phyloP scores from a whole-genome alignment of 2,329 filamentous ascomycete species.

The Phaeosphaeria sp. region DNA sequence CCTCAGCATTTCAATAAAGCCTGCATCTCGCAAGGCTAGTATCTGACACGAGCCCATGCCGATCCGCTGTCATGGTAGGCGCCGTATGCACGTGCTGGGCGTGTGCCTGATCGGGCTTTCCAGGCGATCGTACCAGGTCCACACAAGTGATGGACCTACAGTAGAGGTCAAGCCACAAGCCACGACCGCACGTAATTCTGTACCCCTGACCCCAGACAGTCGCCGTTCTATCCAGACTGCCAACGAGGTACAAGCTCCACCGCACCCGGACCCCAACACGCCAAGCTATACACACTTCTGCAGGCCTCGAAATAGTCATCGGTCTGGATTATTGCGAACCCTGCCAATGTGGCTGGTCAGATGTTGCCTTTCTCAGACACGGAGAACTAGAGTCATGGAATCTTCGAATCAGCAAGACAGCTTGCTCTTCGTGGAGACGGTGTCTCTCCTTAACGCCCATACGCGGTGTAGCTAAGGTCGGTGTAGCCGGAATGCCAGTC shows the following conservation, averaged over 20 bases:
- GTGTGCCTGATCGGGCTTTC: not conserved
- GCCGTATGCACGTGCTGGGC: not conserved
- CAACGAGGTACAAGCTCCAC: not conserved
- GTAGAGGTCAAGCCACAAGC: not conserved
- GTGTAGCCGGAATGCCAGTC: not conserved
- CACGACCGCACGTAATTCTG: not conserved
- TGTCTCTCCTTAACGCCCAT: not conserved
- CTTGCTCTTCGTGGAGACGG: not conserved
- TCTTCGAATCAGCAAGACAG: not conserved
- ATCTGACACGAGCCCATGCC: not conserved
- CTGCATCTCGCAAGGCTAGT: not conserved
- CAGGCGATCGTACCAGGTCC: not conserved
- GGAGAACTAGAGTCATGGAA: not conserved
- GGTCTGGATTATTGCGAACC: not conserved
- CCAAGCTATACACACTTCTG: not conserved
- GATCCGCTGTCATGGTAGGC: not conserved
- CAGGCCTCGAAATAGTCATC: constrained; percentile 2
- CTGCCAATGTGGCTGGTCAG: not conserved
- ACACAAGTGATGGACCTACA: not conserved
- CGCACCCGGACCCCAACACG: not conserved
- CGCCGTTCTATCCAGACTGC: not conserved
- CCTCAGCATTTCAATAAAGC: not conserved
- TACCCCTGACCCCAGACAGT: not conserved
- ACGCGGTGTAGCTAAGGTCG: not conserved
- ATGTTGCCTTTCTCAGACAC: not conserved